These are phyloP conservation scores for Extremus antarcticus DNA, from an alignment of 495 filamentous ascomycete genomes.

Conservation along the genomic window DNA sequence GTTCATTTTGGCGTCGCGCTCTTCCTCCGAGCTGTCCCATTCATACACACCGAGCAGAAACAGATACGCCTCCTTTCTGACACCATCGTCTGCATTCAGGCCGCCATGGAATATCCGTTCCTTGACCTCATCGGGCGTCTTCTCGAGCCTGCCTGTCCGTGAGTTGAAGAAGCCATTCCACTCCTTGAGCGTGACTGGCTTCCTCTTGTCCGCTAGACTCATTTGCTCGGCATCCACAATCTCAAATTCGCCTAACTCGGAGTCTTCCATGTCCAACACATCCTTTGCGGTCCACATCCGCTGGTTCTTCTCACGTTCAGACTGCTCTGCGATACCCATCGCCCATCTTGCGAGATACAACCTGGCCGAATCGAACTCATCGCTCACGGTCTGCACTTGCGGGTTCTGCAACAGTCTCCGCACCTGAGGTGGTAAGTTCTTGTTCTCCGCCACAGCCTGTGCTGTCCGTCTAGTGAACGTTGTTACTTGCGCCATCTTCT, in stretches of 20 bases:
- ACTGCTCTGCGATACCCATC: slow-evolving; percentile 96
- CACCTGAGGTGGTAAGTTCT: slow-evolving; percentile 76
- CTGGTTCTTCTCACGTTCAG: slow-evolving; percentile 70
- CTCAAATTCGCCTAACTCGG: slow-evolving; percentile 89
- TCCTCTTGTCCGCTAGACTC: slow-evolving; percentile 61
- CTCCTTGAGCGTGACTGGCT: slow-evolving; percentile 66
- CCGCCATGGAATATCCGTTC: slow-evolving; percentile 94
- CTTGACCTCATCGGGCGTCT: slow-evolving; percentile 86
- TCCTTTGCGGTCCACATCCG: slow-evolving; percentile 90
- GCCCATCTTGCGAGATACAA: slow-evolving; percentile 94
- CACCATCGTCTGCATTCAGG: slow-evolving; percentile 76
- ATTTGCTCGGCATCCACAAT: slow-evolving; percentile 72
- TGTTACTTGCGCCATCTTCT: slow-evolving; percentile 91
- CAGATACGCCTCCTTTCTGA: slow-evolving; percentile 91
- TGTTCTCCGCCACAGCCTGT: slow-evolving; percentile 81
- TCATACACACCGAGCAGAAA: slow-evolving; percentile 85
- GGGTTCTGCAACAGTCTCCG: slow-evolving; percentile 77
- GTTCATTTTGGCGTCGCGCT: slow-evolving; percentile 67
- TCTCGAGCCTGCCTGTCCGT: slow-evolving; percentile 55
- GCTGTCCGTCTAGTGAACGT: slow-evolving; percentile 88
- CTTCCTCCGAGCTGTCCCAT: slow-evolving; percentile 76
- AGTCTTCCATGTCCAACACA: slow-evolving; percentile 86
- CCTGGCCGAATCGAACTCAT: slow-evolving; percentile 92
- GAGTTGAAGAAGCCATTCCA: slow-evolving; percentile 81
- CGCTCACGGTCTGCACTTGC: slow-evolving; percentile 87